Conservation (phyloP, 1,284 basidiomycete genomes). For the Blastosporella zonata region DNA sequence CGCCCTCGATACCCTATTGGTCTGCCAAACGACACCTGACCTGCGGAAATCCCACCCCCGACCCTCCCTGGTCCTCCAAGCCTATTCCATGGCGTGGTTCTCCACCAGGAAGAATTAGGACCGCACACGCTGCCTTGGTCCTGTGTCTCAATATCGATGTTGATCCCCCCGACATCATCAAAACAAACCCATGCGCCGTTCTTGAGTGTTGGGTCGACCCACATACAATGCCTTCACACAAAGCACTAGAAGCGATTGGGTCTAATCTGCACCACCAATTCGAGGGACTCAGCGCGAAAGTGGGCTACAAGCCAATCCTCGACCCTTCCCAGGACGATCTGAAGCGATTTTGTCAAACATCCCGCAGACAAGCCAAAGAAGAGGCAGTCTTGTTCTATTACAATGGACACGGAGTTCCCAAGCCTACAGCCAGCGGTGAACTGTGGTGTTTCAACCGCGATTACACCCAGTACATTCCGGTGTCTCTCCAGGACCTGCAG, state of each 20-base stretch:
- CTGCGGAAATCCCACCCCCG: constrained; percentile 79
- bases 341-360: constrained; percentile 82
- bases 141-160: constrained; percentile 97
- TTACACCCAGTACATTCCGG: constrained; percentile 98
- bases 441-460: constrained; percentile 98
- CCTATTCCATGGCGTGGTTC: constrained; percentile 77
- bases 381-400: constrained; percentile 97
- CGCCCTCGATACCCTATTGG: constrained; percentile 72
- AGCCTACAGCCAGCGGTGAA: constrained; percentile 94
- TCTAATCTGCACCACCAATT: constrained; percentile 95
- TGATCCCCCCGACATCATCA: constrained; percentile 96
- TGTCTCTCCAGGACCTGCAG: constrained; percentile 91
- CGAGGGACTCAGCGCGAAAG: constrained; percentile 89
- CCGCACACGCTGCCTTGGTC: constrained; percentile 89
- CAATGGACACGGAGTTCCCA: constrained; percentile 98
- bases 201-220: constrained; percentile 99
- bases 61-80: constrained; percentile 60
- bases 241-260: constrained; percentile 88
- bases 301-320: constrained; percentile 88
- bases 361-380: constrained; percentile 89
- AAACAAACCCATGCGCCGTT: constrained; percentile 94
- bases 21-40: constrained; percentile 84
- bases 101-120: constrained; percentile 82
- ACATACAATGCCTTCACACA: constrained; percentile 81
- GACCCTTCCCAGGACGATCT: constrained; percentile 96